phyloP scores from a whole-genome alignment of 495 filamentous ascomycete genomes.

The Entonaema liquescens region DNA sequence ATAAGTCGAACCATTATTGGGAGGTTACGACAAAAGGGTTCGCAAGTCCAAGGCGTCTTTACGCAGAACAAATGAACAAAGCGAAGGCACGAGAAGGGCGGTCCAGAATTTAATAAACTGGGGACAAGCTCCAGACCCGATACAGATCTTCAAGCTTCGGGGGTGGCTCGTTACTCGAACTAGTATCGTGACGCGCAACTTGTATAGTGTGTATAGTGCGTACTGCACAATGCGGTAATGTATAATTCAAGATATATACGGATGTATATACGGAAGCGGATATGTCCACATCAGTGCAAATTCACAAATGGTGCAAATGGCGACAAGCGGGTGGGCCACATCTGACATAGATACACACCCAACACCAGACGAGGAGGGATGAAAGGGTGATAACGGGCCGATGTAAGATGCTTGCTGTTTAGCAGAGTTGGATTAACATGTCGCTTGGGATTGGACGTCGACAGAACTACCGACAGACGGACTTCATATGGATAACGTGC shows the following conservation, averaged over 20 bases:
- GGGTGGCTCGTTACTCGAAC: slow-evolving; percentile 24
- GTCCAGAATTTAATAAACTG: slow-evolving; percentile 45
- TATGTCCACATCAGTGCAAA: slow-evolving; percentile 9
- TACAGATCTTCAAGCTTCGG: slow-evolving; percentile 34
- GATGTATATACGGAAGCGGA: slow-evolving; percentile 5
- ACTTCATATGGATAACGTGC: slow-evolving; percentile 42
- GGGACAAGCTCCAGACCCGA: slow-evolving; percentile 25
- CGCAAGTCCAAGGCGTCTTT: slow-evolving; percentile 1
- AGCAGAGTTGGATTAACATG: slow-evolving; percentile 12
- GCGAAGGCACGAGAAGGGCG: slow-evolving; percentile 38
- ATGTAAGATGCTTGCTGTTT: slow-evolving; percentile 31
- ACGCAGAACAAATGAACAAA: slow-evolving; percentile 20
- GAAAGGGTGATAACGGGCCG: slow-evolving; percentile 37
- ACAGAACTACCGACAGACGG: slow-evolving; percentile 37
- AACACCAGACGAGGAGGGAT: slow-evolving; percentile 9
- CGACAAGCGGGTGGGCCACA: slow-evolving; percentile 38
- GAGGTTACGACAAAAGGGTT: slow-evolving; percentile 23
- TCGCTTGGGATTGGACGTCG: slow-evolving; percentile 36
- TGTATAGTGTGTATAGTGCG: background rate
- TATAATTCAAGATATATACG: slow-evolving; percentile 16
- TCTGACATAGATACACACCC: slow-evolving; percentile 8
- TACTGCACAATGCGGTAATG: slow-evolving; percentile 4
- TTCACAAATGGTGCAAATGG: slow-evolving; percentile 34
- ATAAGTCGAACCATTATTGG: slow-evolving; percentile 27
- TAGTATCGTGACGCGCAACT: slow-evolving; percentile 36